A percentile compares a stretch with the other conserved stretches of the same genome.
Evolutionary conservation across 192 early-diverging fungal species (phyloP).

Genomic region (Dimargaris xerosporica): DNA sequence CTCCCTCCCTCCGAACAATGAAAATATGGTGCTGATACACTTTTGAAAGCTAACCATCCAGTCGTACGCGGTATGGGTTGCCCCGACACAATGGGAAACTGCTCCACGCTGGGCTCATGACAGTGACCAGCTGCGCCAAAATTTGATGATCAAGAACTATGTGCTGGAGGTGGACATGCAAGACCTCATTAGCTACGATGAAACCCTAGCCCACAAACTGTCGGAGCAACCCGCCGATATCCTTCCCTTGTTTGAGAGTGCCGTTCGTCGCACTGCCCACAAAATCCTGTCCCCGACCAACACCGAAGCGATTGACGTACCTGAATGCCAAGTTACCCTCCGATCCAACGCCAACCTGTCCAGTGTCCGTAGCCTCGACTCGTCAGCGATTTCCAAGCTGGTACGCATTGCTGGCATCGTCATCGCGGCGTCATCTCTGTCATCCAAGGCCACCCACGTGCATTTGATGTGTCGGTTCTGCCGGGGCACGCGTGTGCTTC

Average conservation of each 20-base stretch:
- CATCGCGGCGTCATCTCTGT: conserved; percentile 76
- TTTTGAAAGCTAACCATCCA: too few species aligned
- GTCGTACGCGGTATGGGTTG: too few species aligned
- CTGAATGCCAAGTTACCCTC: conserved; percentile 82
- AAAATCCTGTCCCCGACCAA: conserved; percentile 45
- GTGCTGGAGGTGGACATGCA: conserved; percentile 79
- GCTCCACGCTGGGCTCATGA: too few species aligned
- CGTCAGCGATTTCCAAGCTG: conserved; percentile 71
- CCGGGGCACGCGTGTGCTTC: conserved; percentile 62
- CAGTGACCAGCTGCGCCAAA: conserved; percentile 79
- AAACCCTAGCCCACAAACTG: conserved; percentile 65
- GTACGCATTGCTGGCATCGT: conserved; percentile 93
- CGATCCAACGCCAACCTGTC: conserved; percentile 71
- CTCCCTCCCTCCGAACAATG: too few species aligned
- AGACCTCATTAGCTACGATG: conserved; percentile 70
- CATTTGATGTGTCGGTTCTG: conserved; percentile 83
- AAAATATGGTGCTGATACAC: too few species aligned
- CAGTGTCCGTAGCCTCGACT: conserved; percentile 80
- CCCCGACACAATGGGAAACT: too few species aligned
- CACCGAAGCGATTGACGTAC: conserved; percentile 37
- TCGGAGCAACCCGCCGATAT: conserved; percentile 63
- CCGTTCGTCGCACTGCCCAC: conserved; percentile 60
- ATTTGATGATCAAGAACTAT: conserved; percentile 56
- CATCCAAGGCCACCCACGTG: conserved; percentile 76
- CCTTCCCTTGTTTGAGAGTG: conserved; percentile 81